Evolutionary conservation across 495 filamentous ascomycete genomes (phyloP).

Genomic region (Podospora pseudoanserina): DNA sequence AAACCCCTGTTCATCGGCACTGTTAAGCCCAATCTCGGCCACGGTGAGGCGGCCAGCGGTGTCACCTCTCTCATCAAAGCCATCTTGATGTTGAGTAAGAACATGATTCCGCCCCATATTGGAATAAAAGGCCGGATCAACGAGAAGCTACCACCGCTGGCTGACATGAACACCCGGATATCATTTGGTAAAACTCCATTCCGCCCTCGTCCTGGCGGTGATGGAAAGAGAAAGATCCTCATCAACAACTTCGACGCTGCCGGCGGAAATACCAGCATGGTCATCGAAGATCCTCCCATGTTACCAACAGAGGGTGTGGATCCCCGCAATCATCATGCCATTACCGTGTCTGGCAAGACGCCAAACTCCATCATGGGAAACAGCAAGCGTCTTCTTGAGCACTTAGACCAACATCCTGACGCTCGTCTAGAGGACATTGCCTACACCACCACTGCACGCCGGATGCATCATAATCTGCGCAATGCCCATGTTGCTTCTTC

Average conservation of each 20-base stretch:
- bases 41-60: conserved; percentile 80
- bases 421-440: conserved; percentile 49
- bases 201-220: conserved; percentile 44
- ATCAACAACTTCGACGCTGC: conserved; percentile 63
- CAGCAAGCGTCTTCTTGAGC: conserved; percentile 34
- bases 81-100: conserved; percentile 76
- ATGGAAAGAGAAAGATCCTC: conserved; percentile 48
- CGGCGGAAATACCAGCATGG: conserved; percentile 56
- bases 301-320: conserved; percentile 32
- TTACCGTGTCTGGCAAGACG: conserved; percentile 53
- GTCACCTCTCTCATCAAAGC: conserved; percentile 74
- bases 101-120: conserved; percentile 72
- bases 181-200: conserved; percentile 54
- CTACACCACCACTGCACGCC: conserved; percentile 70
- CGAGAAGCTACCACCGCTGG: conserved; percentile 67
- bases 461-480: conserved; percentile 63
- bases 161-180: conserved; percentile 63
- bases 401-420: conserved; percentile 39
- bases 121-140: conserved; percentile 77
- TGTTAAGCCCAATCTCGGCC: conserved; percentile 80
- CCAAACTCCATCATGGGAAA: conserved; percentile 35
- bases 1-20: conserved; percentile 72
- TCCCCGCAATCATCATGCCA: conserved; percentile 44
- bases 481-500: conserved; percentile 26
- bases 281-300: conserved; percentile 54